Evolutionary conservation across 202 grass and related monocot species (phyloP).

Genomic region (Miscanthus sacchariflorus): DNA sequence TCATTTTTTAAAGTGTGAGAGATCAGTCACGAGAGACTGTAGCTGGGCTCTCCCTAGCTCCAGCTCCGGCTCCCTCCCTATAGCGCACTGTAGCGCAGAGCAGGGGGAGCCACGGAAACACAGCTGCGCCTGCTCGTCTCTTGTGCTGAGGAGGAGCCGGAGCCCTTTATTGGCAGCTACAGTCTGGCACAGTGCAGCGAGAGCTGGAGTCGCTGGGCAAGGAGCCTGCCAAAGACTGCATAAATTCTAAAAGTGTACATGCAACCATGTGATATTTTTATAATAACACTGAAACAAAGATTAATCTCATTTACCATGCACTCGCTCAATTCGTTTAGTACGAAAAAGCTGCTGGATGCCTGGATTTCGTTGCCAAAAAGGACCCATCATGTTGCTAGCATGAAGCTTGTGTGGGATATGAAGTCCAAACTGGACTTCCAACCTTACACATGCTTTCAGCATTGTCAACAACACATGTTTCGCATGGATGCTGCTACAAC

Average conservation of each 20-base stretch:
- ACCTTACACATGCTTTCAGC: conserved; percentile 20
- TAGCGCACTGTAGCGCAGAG: too few relatives aligned
- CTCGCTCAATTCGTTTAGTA: not conserved
- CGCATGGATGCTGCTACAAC: not conserved
- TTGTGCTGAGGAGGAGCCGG: too few relatives aligned
- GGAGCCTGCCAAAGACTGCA: too few relatives aligned
- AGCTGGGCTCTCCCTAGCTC: too few relatives aligned
- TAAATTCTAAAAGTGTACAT: not conserved
- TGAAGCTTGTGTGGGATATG: not conserved
- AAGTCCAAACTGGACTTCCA: conserved; percentile 22
- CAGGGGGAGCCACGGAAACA: too few relatives aligned
- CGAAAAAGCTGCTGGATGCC: not conserved
- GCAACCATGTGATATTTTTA: not conserved
- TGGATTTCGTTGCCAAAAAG: not conserved
- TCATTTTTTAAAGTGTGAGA: too few relatives aligned
- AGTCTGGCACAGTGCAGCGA: too few relatives aligned
- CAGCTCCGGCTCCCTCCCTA: too few relatives aligned
- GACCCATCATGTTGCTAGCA: not conserved
- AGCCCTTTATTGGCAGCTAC: too few relatives aligned
- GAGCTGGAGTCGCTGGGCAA: too few relatives aligned
- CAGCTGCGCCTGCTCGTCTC: too few relatives aligned
- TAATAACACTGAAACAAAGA: not conserved
- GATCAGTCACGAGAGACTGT: too few relatives aligned
- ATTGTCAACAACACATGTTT: not conserved
- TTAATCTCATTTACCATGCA: not conserved